Evolutionary conservation across 345 rosid genomes (phyloP), one percentile per base, ranked within the genome.

Genomic region (Salix caprea): DNA sequence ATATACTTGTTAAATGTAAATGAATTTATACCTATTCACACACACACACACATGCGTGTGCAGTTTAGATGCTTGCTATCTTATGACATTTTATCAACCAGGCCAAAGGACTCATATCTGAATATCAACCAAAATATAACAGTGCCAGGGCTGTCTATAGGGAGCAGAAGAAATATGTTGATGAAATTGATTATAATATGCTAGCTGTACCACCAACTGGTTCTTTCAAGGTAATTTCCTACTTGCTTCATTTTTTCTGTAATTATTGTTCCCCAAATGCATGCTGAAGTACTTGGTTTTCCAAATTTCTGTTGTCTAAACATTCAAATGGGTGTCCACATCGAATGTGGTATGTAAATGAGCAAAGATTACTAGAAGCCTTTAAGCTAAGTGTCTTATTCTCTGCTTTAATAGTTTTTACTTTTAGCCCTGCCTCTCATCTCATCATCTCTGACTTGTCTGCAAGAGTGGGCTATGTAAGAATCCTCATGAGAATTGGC

Each of bases 91-190:
- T 58, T 65, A 54, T 65, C 78, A 80, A 86, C 74, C 93, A 95
- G 99, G 98, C 98, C 54, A 95, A 95, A 86, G 97, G 96, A 84
- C 87, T 93, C 58, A 32, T 95, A 65, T 93, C 97, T 73, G 99
- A 95, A 65, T 90, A 87, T 87, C 98, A 95, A 77, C 90, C 96
- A 67, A 95, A 91, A 81, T 93, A 89, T 82, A 95, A 85, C 79
- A 95, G 96, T 82, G 93, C 99, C 44, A 89, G 93, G 87, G 99
- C 99, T 36, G 97, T 93, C 40, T 93, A 93, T 76, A 86, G 96
- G 81, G 97, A 95, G 79, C 85, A 90, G 82, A 95, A 95, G 90
- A 95, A 95, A 85, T 93, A 88, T 76, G 85, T 90, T 74, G 97
- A 95, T 80, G 99, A 93, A 74, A 90, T 95, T 84, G 99, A 95